Evolutionary conservation across 768 basidiomycete genomes (phyloP).

Genomic region (Pleurotus eryngii): DNA sequence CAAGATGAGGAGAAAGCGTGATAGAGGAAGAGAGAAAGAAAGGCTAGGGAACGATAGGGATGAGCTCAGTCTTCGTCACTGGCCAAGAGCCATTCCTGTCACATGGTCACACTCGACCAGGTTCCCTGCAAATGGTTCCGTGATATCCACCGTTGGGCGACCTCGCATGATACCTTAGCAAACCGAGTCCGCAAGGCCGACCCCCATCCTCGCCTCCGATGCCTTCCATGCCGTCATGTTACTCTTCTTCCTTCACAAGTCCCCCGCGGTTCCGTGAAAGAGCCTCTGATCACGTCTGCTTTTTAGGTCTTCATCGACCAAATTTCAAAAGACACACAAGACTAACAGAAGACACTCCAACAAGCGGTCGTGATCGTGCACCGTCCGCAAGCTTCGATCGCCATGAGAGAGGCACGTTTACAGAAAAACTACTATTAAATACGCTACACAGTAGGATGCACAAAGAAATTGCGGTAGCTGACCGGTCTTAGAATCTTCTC

Average conservation of each 20-base stretch:
- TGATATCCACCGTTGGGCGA: background rate
- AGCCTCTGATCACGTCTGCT: background rate
- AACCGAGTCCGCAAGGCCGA: background rate
- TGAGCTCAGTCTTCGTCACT: constrained; percentile 8
- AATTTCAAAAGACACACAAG: no score
- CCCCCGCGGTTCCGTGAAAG: background rate
- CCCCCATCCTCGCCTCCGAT: background rate
- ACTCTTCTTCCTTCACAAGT: background rate
- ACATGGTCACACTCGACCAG: constrained; percentile 3
- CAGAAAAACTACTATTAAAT: constrained; percentile 2
- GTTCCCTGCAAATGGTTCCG: background rate
- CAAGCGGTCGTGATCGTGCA: no score
- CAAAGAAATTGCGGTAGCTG: background rate
- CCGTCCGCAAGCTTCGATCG: no score
- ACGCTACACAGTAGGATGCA: constrained; percentile 3
- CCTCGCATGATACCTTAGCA: background rate
- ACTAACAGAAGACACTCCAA: no score
- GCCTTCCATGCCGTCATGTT: background rate
- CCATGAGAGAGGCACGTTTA: background rate
- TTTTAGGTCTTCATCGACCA: no score
- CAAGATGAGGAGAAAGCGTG: background rate
- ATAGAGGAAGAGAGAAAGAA: constrained; percentile 1
- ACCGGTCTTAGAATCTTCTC: constrained; percentile 47
- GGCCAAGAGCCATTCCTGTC: constrained; percentile 7
- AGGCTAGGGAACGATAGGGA: constrained; percentile 5